phyloP scores from a whole-genome alignment of 768 basidiomycete species.

The Xerocomellus dryophilus region DNA sequence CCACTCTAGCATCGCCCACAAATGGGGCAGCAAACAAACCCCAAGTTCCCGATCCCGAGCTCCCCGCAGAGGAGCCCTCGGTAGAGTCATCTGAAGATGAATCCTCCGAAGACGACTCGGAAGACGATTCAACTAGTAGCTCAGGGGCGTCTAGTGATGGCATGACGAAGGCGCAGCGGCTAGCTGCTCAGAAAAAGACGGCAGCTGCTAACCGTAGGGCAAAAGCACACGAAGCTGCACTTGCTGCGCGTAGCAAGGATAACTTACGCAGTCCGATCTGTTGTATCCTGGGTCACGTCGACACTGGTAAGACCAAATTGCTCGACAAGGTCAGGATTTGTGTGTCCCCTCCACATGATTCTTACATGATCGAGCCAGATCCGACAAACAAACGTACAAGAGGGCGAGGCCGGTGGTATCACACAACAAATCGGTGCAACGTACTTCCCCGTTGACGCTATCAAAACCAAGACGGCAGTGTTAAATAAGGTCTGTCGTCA shows the following conservation, averaged over 20 bases:
- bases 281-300: slow-evolving; percentile 98
- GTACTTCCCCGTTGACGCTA: slow-evolving; percentile 96
- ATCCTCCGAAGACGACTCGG: slow-evolving; percentile 46
- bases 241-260: slow-evolving; percentile 85
- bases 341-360: background rate
- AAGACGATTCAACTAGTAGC: slow-evolving; percentile 46
- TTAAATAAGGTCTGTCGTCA: slow-evolving; percentile 67
- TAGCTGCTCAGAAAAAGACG: slow-evolving; percentile 70
- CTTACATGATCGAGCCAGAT: slow-evolving; percentile 52
- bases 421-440: slow-evolving; percentile 99
- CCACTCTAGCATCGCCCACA: background rate
- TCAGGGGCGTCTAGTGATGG: slow-evolving; percentile 55
- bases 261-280: slow-evolving; percentile 95
- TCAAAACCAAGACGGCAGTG: slow-evolving; percentile 90
- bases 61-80: slow-evolving; percentile 27
- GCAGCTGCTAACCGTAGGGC: slow-evolving; percentile 79
- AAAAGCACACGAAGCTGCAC: slow-evolving; percentile 78
- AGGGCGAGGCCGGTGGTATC: slow-evolving; percentile 99
- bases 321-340: slow-evolving; percentile 76
- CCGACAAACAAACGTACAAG: slow-evolving; percentile 99
- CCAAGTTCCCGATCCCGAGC: slow-evolving; percentile 24
- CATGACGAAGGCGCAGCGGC: slow-evolving; percentile 62
- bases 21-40: slow-evolving; percentile 13
- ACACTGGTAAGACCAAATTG: slow-evolving; percentile 98
- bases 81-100: slow-evolving; percentile 41